Base-by-base conservation (phyloP, 768 basidiomycete genomes). In the Coprinopsis marcescibilis region DNA sequence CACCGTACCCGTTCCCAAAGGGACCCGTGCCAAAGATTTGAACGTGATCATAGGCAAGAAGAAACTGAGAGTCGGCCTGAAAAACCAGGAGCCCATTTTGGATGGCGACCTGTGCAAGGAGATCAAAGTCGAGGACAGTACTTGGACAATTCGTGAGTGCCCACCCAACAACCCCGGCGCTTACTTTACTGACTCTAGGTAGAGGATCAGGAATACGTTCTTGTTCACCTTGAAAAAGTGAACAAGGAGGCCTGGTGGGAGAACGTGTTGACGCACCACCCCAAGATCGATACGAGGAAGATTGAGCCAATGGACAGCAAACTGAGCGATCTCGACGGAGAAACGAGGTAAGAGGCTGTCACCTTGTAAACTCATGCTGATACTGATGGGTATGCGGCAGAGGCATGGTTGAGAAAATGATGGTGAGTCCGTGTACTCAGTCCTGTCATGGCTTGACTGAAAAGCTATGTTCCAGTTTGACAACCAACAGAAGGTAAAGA, bases 391-490 rank as follows among this genome's bases (percentile, higher is more conserved):
- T n/a, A n/a, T n/a, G n/a, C n/a, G 54, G 2, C 57, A 89, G 96
- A 54, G 92, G 89, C 2, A 88, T 99, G 89, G 96, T 99, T 3
- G 96, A 99, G 67, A 99, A 99, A 73, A 99, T 99, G 96, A 98
- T 99, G 95, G 95, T 95, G 68, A 56, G 85, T 65, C 19, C 13
- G 43, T 21, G 40, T 34, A 47, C 25, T 40, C 13, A 46, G 23
- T 21, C 37, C 24, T 19, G 15, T 36, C 17, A 43, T 30, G 27
- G 30, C 41, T 49, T 4, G 17, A 30, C 12, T 5, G 37, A 24
- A 20, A 19, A 24, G 17, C 25, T 40, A 19, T 19, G 20, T 36
- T n/a, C 13, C 53, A 86, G 85, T 88, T 85, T 52, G 85, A 88
- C 57, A 85, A 86, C 52, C 83, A 85, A 60, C 83, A 83, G 59